phyloP scores from a whole-genome alignment of 495 filamentous ascomycete genomes.

The Penicillium paradoxum region DNA sequence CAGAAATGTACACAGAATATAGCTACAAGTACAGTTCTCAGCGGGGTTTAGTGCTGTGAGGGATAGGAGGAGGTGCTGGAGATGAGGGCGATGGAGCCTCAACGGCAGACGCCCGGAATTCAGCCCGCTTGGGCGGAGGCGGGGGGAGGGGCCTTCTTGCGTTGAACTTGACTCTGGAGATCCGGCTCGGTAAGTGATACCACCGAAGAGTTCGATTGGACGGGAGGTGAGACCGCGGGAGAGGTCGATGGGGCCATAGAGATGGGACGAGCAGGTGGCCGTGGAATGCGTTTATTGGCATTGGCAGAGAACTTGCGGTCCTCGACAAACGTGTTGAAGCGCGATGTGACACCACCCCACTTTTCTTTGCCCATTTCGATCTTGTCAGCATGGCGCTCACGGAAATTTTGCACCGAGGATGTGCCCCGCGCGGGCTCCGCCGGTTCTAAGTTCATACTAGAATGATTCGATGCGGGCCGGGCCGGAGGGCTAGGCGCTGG shows the following conservation, averaged over 20 bases:
- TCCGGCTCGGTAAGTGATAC: constrained; percentile 8
- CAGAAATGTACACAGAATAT: not conserved
- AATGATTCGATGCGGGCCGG: not conserved
- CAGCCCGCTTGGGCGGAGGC: constrained; percentile 60
- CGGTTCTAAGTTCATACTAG: constrained; percentile 7
- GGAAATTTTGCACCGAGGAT: constrained; percentile 53
- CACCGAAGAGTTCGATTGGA: constrained; percentile 8
- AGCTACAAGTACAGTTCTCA: constrained; percentile 22
- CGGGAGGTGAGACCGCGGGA: constrained; percentile 8
- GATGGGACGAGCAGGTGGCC: constrained; percentile 20
- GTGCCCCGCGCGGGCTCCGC: constrained; percentile 8
- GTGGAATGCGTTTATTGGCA: constrained; percentile 27
- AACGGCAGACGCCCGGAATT: constrained; percentile 32
- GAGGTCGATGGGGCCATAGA: constrained; percentile 4
- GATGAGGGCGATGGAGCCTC: constrained; percentile 15
- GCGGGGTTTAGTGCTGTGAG: constrained; percentile 41
- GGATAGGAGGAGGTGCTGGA: constrained; percentile 38
- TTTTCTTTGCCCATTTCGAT: constrained; percentile 59
- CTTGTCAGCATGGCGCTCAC: constrained; percentile 64
- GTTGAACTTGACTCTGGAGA: constrained; percentile 27
- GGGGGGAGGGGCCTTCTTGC: constrained; percentile 67
- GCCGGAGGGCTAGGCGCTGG: constrained; percentile 18
- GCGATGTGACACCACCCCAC: constrained; percentile 46
- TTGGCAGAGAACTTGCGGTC: constrained; percentile 31
- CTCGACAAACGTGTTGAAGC: constrained; percentile 34